Percentiles rank a stretch among this genome's conserved stretches.
These are phyloP conservation scores for Suhomyces ambrosiae DNA, from an alignment of 1,139 yeast species.

Conservation along the genomic window DNA sequence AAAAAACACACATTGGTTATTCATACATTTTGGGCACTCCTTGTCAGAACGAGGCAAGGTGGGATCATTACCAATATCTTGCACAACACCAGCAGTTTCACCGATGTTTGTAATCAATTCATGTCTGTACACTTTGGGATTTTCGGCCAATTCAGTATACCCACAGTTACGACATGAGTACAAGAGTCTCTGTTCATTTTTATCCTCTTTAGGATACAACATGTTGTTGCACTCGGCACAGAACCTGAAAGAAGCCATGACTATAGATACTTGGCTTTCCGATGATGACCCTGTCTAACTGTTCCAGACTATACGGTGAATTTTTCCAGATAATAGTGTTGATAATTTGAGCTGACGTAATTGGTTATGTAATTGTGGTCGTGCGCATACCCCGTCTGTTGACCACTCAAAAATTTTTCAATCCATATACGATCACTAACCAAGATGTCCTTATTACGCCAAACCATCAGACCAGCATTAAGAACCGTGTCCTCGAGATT, in stretches of 20 bases:
- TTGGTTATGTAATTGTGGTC: not conserved
- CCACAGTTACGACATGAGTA: slow-evolving; percentile 96
- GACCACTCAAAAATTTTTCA: slow-evolving; percentile 23
- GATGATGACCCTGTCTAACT: too few species aligned
- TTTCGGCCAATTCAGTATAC: slow-evolving; percentile 88
- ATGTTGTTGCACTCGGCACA: slow-evolving; percentile 96
- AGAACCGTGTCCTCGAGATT: slow-evolving; percentile 35
- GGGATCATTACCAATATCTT: slow-evolving; percentile 94
- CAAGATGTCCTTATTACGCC: slow-evolving; percentile 40
- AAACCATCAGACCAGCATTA: slow-evolving; percentile 39
- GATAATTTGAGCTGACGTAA: too few species aligned
- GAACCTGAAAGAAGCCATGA: slow-evolving; percentile 87
- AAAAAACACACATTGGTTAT: slow-evolving; percentile 91
- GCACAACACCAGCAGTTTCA: slow-evolving; percentile 97
- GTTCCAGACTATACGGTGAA: not conserved
- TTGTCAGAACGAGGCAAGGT: slow-evolving; percentile 93
- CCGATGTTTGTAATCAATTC: slow-evolving; percentile 87
- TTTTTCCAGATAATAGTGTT: not conserved
- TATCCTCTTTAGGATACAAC: slow-evolving; percentile 98
- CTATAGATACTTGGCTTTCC: too few species aligned
- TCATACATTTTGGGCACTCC: slow-evolving; percentile 88
- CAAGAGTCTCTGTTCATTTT: slow-evolving; percentile 65
- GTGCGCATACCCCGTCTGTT: slow-evolving; percentile 1
- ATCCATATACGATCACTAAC: slow-evolving; percentile 3
- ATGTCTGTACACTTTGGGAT: slow-evolving; percentile 87